These are phyloP conservation scores for Citrus mangshanensis DNA, from an alignment of 345 rosid genomes.

Conservation along the genomic window DNA sequence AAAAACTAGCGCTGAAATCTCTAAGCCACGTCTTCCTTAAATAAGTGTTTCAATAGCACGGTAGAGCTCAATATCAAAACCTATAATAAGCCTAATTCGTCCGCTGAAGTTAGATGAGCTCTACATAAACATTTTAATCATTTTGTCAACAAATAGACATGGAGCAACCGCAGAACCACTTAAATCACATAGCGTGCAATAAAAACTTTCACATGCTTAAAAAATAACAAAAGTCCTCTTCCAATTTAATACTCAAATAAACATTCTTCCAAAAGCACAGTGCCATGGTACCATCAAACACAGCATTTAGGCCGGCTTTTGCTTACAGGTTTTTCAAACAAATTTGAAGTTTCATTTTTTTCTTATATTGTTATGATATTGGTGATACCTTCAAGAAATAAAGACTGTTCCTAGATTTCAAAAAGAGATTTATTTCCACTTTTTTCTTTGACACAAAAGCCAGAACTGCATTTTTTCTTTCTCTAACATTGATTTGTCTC, in stretches of 20 bases:
- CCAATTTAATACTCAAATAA: too few species aligned
- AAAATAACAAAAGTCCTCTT: too few species aligned
- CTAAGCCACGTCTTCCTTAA: not conserved
- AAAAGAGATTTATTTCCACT: too few species aligned
- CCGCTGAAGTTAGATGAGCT: not conserved
- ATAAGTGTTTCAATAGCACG: too few species aligned
- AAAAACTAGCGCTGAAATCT: not conserved
- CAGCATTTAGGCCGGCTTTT: not conserved
- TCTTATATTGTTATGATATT: too few species aligned
- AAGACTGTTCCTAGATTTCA: too few species aligned
- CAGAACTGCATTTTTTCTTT: too few species aligned
- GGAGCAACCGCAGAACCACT: not conserved
- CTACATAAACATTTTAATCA: not conserved
- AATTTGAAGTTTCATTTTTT: not conserved
- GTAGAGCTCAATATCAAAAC: not conserved
- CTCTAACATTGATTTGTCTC: too few species aligned
- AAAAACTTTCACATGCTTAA: too few species aligned
- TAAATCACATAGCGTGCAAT: not conserved
- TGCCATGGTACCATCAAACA: not conserved
- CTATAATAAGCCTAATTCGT: too few species aligned
- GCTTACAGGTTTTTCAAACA: not conserved
- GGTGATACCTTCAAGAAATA: too few species aligned
- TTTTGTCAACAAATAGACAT: not conserved
- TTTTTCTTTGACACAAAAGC: too few species aligned
- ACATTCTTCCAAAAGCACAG: not conserved